These are phyloP conservation scores for Amaranthus hypochondriacus DNA, from an alignment of 148 eudicot species.

Conservation along the genomic window DNA sequence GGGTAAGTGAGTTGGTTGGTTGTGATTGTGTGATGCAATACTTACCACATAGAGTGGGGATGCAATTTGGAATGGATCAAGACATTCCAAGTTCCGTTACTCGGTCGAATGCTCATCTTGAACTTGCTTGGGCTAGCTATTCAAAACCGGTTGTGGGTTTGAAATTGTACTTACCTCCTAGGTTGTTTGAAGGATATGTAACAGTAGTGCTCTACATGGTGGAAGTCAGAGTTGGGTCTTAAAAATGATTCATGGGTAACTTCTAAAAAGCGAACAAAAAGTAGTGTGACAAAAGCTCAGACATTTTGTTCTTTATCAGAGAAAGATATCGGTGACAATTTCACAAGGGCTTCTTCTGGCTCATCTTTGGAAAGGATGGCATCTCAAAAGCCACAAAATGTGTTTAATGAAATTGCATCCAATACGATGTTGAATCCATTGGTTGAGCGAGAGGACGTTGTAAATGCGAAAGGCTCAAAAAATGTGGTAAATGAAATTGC, in stretches of 20 bases:
- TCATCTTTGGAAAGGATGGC: neutral
- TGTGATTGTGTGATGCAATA: slow-evolving; percentile 38
- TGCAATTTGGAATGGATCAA: slow-evolving; percentile 63
- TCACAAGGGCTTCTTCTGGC: neutral
- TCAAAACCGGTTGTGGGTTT: slow-evolving; percentile 9
- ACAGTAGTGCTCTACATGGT: slow-evolving; percentile 20
- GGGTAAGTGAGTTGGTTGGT: slow-evolving; percentile 40
- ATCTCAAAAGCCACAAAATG: neutral
- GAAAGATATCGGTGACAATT: neutral
- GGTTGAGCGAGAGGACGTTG: neutral
- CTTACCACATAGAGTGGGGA: slow-evolving; percentile 44
- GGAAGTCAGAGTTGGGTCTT: neutral
- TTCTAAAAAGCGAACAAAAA: neutral
- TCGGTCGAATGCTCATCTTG: neutral
- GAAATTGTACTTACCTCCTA: slow-evolving; percentile 19
- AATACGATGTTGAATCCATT: neutral
- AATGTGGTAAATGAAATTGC: neutral
- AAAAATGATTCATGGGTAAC: neutral
- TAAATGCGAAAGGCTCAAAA: neutral
- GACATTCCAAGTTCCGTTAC: slow-evolving; percentile 31
- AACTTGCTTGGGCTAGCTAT: slow-evolving; percentile 20
- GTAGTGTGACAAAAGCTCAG: neutral
- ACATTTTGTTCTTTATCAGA: neutral
- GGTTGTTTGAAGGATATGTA: slow-evolving; percentile 16
- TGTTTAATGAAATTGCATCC: neutral